Percentiles rank a stretch among this genome's conserved stretches.
Evolutionary conservation across 805 yeast species (phyloP).

Genomic region (Candida vaughaniae): DNA sequence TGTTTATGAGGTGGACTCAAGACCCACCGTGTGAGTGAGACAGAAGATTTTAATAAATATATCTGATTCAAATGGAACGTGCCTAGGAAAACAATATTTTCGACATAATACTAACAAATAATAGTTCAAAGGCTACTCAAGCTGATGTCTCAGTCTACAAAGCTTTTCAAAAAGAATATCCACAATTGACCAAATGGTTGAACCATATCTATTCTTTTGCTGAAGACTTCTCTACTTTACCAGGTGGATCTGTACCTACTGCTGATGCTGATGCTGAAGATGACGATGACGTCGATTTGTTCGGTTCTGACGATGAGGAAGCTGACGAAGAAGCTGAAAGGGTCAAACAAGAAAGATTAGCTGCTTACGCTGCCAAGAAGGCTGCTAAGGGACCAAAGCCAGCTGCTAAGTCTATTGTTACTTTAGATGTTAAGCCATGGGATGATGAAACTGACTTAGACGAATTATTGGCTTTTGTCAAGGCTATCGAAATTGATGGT

Average conservation of each 20-base stretch:
- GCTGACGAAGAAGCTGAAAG: constrained; percentile 97
- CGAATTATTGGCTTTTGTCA: constrained; percentile 81
- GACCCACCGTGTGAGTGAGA: constrained; percentile 96
- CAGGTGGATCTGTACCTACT: constrained; percentile 70
- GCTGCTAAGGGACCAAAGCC: constrained; percentile 97
- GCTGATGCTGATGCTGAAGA: constrained; percentile 73
- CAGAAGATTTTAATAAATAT: constrained; percentile 35
- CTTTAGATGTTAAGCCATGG: constrained; percentile 99
- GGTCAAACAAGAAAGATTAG: constrained; percentile 95
- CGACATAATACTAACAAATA: constrained; percentile 22
- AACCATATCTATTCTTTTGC: constrained; percentile 95
- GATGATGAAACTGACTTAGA: constrained; percentile 98
- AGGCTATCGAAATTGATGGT: constrained; percentile 86
- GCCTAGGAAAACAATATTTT: neutral
- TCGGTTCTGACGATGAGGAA: constrained; percentile 91
- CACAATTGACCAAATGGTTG: constrained; percentile 97
- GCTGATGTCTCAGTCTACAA: constrained; percentile 94
- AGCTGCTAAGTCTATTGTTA: constrained; percentile 96
- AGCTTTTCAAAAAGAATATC: constrained; percentile 90
- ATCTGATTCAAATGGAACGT: constrained; percentile 16
- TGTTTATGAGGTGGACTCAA: constrained; percentile 91
- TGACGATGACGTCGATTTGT: constrained; percentile 88
- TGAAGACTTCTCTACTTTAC: constrained; percentile 77
- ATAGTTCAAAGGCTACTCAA: constrained; percentile 84
- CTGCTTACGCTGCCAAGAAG: constrained; percentile 97